phyloP scores from a whole-genome alignment of 208 protist genomes.

The Trypanosoma grayi region DNA sequence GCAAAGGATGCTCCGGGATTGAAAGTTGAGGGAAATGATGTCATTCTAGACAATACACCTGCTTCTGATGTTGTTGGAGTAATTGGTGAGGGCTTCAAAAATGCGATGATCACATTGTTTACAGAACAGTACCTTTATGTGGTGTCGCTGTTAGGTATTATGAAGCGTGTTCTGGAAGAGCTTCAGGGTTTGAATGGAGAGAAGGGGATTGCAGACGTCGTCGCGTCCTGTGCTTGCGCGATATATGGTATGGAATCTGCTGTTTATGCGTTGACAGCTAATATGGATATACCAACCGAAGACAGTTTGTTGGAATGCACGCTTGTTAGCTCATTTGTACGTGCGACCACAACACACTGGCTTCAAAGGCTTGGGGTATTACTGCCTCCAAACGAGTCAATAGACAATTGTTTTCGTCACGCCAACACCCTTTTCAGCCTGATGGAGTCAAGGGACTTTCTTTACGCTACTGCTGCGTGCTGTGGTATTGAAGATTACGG shows the following conservation, averaged over 20 bases:
- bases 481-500: constrained; percentile 86
- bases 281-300: constrained; percentile 70
- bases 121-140: constrained; percentile 86
- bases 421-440: constrained; percentile 48
- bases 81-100: constrained; percentile 82
- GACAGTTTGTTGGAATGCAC: constrained; percentile 82
- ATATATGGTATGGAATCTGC: constrained; percentile 86
- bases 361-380: constrained; percentile 59
- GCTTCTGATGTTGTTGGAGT: constrained; percentile 69
- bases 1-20: constrained; percentile 37
- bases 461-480: constrained; percentile 74
- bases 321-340: constrained; percentile 66
- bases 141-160: constrained; percentile 59
- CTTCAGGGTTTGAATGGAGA: constrained; percentile 46
- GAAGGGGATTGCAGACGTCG: constrained; percentile 44
- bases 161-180: constrained; percentile 75
- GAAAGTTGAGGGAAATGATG: constrained; percentile 35
- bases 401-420: constrained; percentile 50
- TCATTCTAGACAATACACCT: constrained; percentile 49
- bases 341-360: constrained; percentile 46
- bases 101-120: constrained; percentile 78
- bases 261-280: constrained; percentile 81
- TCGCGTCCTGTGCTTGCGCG: constrained; percentile 59
- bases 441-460: constrained; percentile 75
- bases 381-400: constrained; percentile 40